Base-by-base conservation (phyloP, 2,329 filamentous ascomycete species). In the Clarireedia hainanense region DNA sequence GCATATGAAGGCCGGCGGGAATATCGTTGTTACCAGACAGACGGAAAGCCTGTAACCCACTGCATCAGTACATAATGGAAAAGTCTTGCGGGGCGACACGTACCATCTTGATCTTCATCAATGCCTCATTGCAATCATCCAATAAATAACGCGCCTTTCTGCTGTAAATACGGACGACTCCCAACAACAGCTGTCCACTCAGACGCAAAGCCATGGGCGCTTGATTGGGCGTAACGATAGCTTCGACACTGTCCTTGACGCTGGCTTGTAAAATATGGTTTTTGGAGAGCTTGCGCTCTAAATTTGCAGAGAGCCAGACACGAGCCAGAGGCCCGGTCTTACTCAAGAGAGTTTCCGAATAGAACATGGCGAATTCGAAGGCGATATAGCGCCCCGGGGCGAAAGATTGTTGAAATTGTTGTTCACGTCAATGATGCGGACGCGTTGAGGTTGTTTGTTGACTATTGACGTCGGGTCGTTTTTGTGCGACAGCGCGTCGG, bases 91-190 rank as follows among this genome's bases (percentile, higher is more conserved):
- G 36, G 10, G 47, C 10, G 58, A 76, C 36, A 73, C 78, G 42
- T 74, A 96, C 92, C 91, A 97, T 95, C 71, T 97, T 96, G 67
- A 99, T 96, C 76, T 96, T 97, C 79, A 95, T 86, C 63, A 99
- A 77, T 40, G 92, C 92, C 73, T 99, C 94, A 67, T 95, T 96
- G 74, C 94, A 99, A 70, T 99, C 94, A 68, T 99, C 94, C 48
- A 97, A 78, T 50, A 99, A 77, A 72, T 99, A 99, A 67, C 91
- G 88, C 68, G 94, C 92, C 75, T 99, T 99, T 68, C 94, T 83
- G 73, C 91, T 95, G 73, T 99, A 99, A 68, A 99, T 99, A 69
- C 92, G 85, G 65, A 96, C 94, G 26, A 99, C 94, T 75, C 94
- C 94, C 55, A 99, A 81, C 68, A 99, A 77, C 57, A 99, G 79